Percentiles rank a stretch among this genome's conserved stretches.
phyloP scores from a whole-genome alignment of 495 filamentous ascomycete species.

The Lasiosphaeria hispida region DNA sequence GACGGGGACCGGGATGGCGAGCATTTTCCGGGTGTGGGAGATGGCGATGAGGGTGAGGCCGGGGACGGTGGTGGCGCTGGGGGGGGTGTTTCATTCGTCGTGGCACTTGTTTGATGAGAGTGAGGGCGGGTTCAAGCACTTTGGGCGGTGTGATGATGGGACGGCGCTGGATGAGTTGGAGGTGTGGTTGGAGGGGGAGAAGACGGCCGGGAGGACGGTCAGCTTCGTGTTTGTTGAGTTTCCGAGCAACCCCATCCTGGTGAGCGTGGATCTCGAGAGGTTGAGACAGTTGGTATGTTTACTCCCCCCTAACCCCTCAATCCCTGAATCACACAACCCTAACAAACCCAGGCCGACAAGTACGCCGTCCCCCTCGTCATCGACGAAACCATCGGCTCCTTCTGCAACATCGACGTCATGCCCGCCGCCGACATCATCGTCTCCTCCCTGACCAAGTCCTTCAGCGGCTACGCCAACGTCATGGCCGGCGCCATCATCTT shows the following conservation, averaged over 20 bases:
- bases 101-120: slow-evolving; percentile 33
- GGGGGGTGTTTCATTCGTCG: slow-evolving; percentile 39
- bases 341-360: slow-evolving; percentile 34
- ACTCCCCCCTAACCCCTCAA: neutral
- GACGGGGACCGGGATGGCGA: slow-evolving; percentile 48
- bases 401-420: slow-evolving; percentile 48
- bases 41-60: slow-evolving; percentile 12
- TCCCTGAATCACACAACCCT: neutral
- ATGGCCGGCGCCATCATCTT: slow-evolving; percentile 47
- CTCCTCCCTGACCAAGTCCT: slow-evolving; percentile 49
- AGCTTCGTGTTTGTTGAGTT: slow-evolving; percentile 45
- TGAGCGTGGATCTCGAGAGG: slow-evolving; percentile 42
- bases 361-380: slow-evolving; percentile 45
- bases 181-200: slow-evolving; percentile 31
- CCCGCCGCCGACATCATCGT: slow-evolving; percentile 44
- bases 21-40: slow-evolving; percentile 29
- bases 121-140: slow-evolving; percentile 36
- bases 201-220: slow-evolving; percentile 24
- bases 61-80: slow-evolving; percentile 29
- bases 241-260: slow-evolving; percentile 47
- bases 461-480: slow-evolving; percentile 51
- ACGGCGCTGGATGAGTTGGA: slow-evolving; percentile 41
- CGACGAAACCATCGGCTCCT: slow-evolving; percentile 52
- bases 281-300: slow-evolving; percentile 31
- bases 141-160: slow-evolving; percentile 30